Conservation (phyloP, 2,329 filamentous ascomycete species). For the Fusarium zealandicum region DNA sequence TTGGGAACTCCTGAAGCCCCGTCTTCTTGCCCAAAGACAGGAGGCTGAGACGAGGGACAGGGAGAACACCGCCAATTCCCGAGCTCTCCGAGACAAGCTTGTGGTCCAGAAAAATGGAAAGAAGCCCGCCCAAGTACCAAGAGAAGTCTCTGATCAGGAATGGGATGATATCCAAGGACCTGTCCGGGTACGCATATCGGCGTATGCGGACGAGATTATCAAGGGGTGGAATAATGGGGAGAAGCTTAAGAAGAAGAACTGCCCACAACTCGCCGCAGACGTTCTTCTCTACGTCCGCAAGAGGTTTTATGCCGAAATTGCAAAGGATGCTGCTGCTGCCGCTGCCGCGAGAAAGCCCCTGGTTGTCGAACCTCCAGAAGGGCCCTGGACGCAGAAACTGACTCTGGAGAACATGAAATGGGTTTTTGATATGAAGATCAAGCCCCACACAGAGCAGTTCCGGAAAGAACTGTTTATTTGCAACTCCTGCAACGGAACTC, state of each 20-base stretch:
- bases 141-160: constrained; percentile 69
- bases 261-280: constrained; percentile 74
- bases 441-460: constrained; percentile 69
- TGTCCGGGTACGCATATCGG: constrained; percentile 68
- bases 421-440: constrained; percentile 80
- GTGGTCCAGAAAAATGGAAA: background rate
- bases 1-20: constrained; percentile 73
- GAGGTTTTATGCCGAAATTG: constrained; percentile 69
- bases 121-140: constrained; percentile 16
- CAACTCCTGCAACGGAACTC: constrained; percentile 68
- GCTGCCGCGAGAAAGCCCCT: constrained; percentile 55
- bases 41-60: constrained; percentile 68
- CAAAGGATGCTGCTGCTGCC: constrained; percentile 59
- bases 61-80: constrained; percentile 45
- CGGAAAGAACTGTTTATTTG: constrained; percentile 80
- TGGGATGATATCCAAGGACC: constrained; percentile 77
- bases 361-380: constrained; percentile 57
- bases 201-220: constrained; percentile 75
- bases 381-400: constrained; percentile 66
- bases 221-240: constrained; percentile 70
- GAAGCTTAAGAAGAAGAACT: constrained; percentile 68
- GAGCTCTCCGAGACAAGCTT: constrained; percentile 46
- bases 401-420: constrained; percentile 88
- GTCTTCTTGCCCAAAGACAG: constrained; percentile 69
- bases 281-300: constrained; percentile 72